Evolutionary conservation across 169 alveolate genomes (phyloP), one percentile per base, ranked within the genome.

Genomic region (Eimeria maxima): DNA sequence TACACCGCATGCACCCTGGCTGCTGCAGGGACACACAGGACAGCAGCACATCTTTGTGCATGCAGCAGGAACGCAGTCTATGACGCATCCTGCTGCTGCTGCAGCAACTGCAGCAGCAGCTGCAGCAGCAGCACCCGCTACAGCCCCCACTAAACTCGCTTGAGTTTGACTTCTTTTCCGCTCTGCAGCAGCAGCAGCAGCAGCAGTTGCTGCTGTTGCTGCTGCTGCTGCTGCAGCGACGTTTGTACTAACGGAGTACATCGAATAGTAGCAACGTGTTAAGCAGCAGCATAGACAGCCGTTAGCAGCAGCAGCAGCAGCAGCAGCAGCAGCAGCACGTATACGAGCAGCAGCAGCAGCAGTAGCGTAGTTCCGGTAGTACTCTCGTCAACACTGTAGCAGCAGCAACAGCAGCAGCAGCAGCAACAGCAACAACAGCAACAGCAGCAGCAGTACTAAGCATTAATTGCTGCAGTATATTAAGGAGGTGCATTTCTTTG

Each of bases 11-110:
- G 50, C 50, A 18, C 38, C 83, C 4, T 73, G 83, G 83, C 45
- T 73, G 83, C 83, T 73, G 83, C 83, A n/a, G 50, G 83, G 55
- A 47, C 83, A 4, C 50, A 4, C 83, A 27, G 83, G 45, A 20
- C 83, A 18, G 38, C 20, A 44, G 22, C 83, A 44, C 83, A n/a
- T 73, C 33, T 13, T 73, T 73, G 83, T 73, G 44, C 50, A 47
- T 44, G 16, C 4, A 5, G 24, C 83, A 73, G 83, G 50, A 7
- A 47, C 83, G 55, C 83, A 73, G 24, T 16, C 45, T 10, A 4
- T 18, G 5, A 44, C 50, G 50, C 83, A 8, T 24, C 22, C 55
- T 24, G 83, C 83, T 42, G 57, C 57, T 50, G 57, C 57, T 50
- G 57, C 57, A 7, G 57, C 57, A 7, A 11, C 57, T 38, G 83